Evolutionary conservation across 345 rosid species (phyloP).

Genomic region (Boechera divaricarpa): DNA sequence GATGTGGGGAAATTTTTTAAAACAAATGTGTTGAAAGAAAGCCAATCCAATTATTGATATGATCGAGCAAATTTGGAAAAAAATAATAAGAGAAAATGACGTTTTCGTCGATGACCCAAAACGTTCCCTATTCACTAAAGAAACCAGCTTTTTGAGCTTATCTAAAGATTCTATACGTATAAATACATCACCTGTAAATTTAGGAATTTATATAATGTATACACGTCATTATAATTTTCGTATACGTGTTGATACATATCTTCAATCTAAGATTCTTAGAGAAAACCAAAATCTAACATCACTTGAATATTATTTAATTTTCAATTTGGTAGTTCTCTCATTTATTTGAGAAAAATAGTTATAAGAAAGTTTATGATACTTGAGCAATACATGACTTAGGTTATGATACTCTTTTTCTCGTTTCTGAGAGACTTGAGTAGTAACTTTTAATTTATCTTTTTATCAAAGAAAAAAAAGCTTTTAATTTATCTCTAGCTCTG

Average conservation of each 20-base stretch:
- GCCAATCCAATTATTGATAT: constrained; percentile 39
- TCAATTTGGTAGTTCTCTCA: not conserved
- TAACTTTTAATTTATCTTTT: no score
- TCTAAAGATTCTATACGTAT: constrained; percentile 24
- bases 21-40: constrained; percentile 23
- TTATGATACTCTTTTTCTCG: no score
- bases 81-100: constrained; percentile 39
- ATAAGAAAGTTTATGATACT: constrained; percentile 1
- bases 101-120: constrained; percentile 31
- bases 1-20: constrained; percentile 5
- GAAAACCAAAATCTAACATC: not conserved
- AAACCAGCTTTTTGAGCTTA: constrained; percentile 37
- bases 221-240: constrained; percentile 38
- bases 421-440: no score
- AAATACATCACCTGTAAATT: not conserved
- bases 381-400: no score
- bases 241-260: constrained; percentile 20
- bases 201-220: not conserved
- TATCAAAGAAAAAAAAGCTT: no score
- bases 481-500: no score
- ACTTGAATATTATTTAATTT: not conserved
- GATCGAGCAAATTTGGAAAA: constrained; percentile 31
- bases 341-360: not conserved
- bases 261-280: not conserved
- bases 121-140: constrained; percentile 22